A percentile compares a stretch with the other conserved stretches of the same genome.
Conservation (phyloP, 177 flowering plant genomes). For the Vitis hybrid region DNA sequence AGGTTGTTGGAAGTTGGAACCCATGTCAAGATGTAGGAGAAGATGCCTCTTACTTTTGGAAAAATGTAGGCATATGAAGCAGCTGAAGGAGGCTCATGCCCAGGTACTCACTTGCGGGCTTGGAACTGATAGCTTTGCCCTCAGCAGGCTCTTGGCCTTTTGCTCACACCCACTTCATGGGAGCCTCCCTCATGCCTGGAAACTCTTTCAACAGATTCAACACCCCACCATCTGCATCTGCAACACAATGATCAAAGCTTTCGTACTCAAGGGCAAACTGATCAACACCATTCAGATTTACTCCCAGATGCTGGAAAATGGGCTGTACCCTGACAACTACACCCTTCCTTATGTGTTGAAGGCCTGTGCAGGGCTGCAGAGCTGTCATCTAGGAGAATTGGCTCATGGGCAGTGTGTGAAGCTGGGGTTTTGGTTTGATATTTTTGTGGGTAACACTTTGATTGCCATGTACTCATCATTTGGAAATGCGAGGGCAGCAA, state of each 20-base stretch:
- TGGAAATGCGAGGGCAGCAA: constrained; percentile 33
- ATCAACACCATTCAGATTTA: constrained; percentile 23
- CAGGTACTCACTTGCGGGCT: constrained; percentile 43
- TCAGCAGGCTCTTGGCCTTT: constrained; percentile 53
- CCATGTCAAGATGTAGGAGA: constrained; percentile 10
- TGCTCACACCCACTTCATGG: constrained; percentile 45
- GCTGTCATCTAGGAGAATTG: constrained; percentile 27
- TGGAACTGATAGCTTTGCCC: constrained; percentile 37
- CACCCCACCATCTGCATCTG: constrained; percentile 50
- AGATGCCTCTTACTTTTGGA: constrained; percentile 45
- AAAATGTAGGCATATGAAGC: constrained; percentile 51
- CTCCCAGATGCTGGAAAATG: constrained; percentile 23
- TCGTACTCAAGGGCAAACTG: constrained; percentile 30
- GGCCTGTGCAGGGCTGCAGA: constrained; percentile 38
- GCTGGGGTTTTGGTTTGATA: constrained; percentile 36
- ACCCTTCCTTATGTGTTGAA: constrained; percentile 53
- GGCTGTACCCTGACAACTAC: constrained; percentile 47
- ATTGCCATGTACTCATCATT: constrained; percentile 40
- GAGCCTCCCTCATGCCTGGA: constrained; percentile 27
- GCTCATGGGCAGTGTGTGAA: constrained; percentile 43
- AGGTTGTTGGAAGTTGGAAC: too few species aligned
- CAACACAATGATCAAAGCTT: constrained; percentile 61
- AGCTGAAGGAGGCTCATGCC: constrained; percentile 49
- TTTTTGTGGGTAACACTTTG: constrained; percentile 49
- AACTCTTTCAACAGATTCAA: constrained; percentile 33